Base-by-base conservation (phyloP, 2,329 filamentous ascomycete genomes). In the Coniochaeta hoffmannii region DNA sequence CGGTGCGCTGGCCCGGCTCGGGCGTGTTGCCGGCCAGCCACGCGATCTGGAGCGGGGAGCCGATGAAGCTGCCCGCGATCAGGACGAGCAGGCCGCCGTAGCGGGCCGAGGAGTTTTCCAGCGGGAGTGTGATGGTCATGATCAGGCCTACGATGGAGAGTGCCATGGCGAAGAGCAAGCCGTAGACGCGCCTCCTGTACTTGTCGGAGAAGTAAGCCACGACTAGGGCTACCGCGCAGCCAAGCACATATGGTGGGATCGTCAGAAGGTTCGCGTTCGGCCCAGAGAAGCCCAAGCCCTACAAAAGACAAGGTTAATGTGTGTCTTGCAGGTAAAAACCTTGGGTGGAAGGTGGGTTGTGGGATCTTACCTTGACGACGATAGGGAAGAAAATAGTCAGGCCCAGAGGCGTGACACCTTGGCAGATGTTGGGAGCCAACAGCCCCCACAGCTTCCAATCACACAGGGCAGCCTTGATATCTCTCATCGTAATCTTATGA, bases 21-120 rank as follows among this genome's bases (percentile, higher is more conserved):
- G 55, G 55, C 17, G 55, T 56, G 41, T 56, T 56, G 41, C 55
- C 55, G 19, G 55, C 52, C 14, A 56, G 50, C 55, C 55, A 56
- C 12, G 55, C 52, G 15, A 56, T 50, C 32, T 53, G 51, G n/a
- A 56, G 51, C 11, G 55, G 55, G 34, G 55, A 53, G 26, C 50
- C 51, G 17, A 56, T 41, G 14, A 50, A 53, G 55, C 50, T 53
- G 19, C 55, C 55, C 10, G 51, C 28, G 22, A 53, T 41, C 10
- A 56, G 41, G 8, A 56, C 31, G 31, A 53, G 38, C 17, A 56
- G 41, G 32, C 55, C 55, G 11, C 50, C 55, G 17, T 56, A 56
- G 8, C 51, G 51, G 11, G 50, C 55, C 10, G 17, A 9, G 51
- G 26, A 28, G 32, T 53, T 50, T 9, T 56, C 38, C 7, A 41